These are phyloP conservation scores for Mucor piriformis DNA, from an alignment of 371 early-diverging fungal genomes.

Conservation along the genomic window DNA sequence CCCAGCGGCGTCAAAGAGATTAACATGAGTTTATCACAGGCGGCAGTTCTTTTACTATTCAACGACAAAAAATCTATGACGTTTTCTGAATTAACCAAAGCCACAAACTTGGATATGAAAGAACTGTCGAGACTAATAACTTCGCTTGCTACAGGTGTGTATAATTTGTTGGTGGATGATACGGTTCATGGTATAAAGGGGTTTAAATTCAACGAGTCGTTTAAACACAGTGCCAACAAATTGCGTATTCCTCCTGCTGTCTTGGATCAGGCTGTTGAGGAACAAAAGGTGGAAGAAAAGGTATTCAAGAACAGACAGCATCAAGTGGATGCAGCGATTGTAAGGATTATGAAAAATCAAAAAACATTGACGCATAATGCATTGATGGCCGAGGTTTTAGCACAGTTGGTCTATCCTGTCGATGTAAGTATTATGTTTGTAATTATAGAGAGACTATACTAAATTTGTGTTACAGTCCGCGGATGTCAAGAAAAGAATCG, in stretches of 20 bases:
- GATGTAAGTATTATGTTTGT: slow-evolving; percentile 49
- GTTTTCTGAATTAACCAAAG: slow-evolving; percentile 67
- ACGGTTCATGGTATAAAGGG: background rate
- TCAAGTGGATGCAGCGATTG: slow-evolving; percentile 93
- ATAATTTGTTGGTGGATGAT: background rate
- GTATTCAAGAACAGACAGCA: slow-evolving; percentile 83
- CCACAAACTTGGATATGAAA: slow-evolving; percentile 51
- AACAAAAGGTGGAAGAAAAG: slow-evolving; percentile 70
- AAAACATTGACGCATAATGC: slow-evolving; percentile 68
- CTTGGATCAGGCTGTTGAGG: slow-evolving; percentile 51
- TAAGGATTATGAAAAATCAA: slow-evolving; percentile 91
- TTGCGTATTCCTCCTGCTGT: slow-evolving; percentile 70
- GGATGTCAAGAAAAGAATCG: slow-evolving; percentile 88
- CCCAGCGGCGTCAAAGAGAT: slow-evolving; percentile 67
- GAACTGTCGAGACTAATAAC: background rate
- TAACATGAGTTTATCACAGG: slow-evolving; percentile 73
- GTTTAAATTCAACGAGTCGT: slow-evolving; percentile 68
- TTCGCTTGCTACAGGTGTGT: slow-evolving; percentile 3
- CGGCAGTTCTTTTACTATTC: slow-evolving; percentile 75
- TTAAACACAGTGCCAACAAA: slow-evolving; percentile 63
- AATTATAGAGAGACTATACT: background rate
- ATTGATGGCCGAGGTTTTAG: slow-evolving; percentile 74
- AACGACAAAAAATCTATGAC: slow-evolving; percentile 60
- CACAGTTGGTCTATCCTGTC: slow-evolving; percentile 78
- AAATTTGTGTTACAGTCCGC: slow-evolving; percentile 43